Evolutionary conservation across 2,329 filamentous ascomycete genomes (phyloP), one percentile per base, ranked within the genome.

Genomic region (Orbilia quercus): DNA sequence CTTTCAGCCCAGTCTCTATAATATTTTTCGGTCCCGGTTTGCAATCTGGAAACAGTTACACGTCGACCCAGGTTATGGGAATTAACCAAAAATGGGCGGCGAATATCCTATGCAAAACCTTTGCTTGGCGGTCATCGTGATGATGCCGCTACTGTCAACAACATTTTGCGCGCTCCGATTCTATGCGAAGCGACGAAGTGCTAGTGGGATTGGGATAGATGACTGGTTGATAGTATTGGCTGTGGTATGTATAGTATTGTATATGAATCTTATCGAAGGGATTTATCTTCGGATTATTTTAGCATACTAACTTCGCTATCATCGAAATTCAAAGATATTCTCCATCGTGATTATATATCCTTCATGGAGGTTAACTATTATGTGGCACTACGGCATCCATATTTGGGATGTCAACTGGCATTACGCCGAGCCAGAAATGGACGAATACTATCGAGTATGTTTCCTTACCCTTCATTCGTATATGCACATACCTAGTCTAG

Each of bases 41-140:
- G 50, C 38, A 59, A 22, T 59, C 44, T 69, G 63, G 47, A 51
- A 38, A 51, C 42, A n/a, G 47, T 55, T 22, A 6, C 14, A 38
- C 28, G n/a, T 36, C 20, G 36, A 36, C 9, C 28, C 20, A 16
- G 22, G 40, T 55, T 55, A 38, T 47, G 28, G 47, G 22, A 38
- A 38, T 18, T 40, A 31, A 55, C 28, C 55, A n/a, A 73, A 66
- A 44, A 73, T 73, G 69, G 60, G 59, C 28, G 66, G 66, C 31
- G 23, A 59, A 38, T 73, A 73, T 62, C 69, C 69, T 25, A 73
- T 73, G 69, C 69, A 73, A 40, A 62, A 73, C 34, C 69, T 73
- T 54, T 73, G 69, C 55, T 63, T 73, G 60, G 69, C 69, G 9
- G 69, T 73, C 31, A 73, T 73, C 16, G 40, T 62, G 36, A 66